phyloP scores from a whole-genome alignment of 192 early-diverging fungal species.

The Rhizophlyctis rosea region DNA sequence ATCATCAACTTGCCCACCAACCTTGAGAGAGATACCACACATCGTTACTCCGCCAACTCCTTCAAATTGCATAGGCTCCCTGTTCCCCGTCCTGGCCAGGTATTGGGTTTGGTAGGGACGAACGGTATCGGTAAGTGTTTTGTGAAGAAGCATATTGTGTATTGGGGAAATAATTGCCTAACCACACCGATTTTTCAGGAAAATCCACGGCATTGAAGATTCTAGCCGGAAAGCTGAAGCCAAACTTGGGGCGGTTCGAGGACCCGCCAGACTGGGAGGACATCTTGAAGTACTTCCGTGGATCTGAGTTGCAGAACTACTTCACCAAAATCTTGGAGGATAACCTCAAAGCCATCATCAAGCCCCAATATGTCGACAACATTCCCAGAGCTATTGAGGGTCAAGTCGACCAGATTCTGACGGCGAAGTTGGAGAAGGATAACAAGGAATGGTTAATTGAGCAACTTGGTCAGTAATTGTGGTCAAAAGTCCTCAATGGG shows the following conservation, averaged over 20 bases:
- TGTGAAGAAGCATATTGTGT: neutral
- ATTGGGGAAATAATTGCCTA: neutral
- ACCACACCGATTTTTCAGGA: conserved; percentile 56
- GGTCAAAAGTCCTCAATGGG: conserved; percentile 3
- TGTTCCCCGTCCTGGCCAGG: conserved; percentile 92
- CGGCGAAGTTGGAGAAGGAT: conserved; percentile 64
- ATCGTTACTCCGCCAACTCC: conserved; percentile 93
- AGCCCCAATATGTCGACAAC: conserved; percentile 94
- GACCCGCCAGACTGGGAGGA: conserved; percentile 94
- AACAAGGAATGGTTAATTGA: conserved; percentile 77
- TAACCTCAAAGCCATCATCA: conserved; percentile 89
- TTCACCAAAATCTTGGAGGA: conserved; percentile 98
- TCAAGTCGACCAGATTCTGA: conserved; percentile 69
- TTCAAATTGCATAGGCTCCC: conserved; percentile 98
- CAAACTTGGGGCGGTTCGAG: conserved; percentile 86
- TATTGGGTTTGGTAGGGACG: conserved; percentile 95
- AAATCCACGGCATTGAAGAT: conserved; percentile 96
- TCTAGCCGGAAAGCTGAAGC: conserved; percentile 89
- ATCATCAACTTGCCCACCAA: conserved; percentile 98
- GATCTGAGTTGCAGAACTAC: conserved; percentile 97
- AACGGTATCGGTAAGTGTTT: conserved; percentile 65
- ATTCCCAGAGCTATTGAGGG: conserved; percentile 80
- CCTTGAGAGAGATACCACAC: conserved; percentile 89
- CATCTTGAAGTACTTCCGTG: conserved; percentile 93
- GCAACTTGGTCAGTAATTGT: conserved; percentile 50